These are phyloP conservation scores for Trichophyton schoenleinii DNA, from an alignment of 2,329 filamentous ascomycete genomes.

Conservation along the genomic window DNA sequence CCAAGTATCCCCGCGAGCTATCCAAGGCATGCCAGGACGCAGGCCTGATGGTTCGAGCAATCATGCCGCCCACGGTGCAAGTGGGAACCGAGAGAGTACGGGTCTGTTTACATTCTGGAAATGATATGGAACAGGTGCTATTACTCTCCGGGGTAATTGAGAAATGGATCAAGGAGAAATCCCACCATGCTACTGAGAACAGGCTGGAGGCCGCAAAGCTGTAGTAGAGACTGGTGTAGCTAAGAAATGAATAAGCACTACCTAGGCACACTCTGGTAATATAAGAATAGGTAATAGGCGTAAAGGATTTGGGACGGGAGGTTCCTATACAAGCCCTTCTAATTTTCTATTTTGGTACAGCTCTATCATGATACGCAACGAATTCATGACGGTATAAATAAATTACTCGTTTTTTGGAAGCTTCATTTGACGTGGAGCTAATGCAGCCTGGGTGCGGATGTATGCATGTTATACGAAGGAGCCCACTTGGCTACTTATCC, in stretches of 20 bases:
- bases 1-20: slow-evolving; percentile 44
- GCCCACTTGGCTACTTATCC: not conserved
- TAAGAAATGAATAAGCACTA: not conserved
- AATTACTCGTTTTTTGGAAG: not conserved
- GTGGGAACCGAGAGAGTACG: slow-evolving; percentile 50
- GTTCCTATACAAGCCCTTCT: not conserved
- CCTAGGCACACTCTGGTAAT: not conserved
- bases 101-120: slow-evolving; percentile 56
- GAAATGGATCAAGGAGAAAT: slow-evolving; percentile 8
- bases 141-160: slow-evolving; percentile 30
- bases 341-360: not conserved
- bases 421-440: not conserved
- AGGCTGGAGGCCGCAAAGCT: not conserved
- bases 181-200: not conserved
- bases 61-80: slow-evolving; percentile 57
- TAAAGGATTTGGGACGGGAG: not conserved
- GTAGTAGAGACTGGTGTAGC: not conserved
- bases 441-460: not conserved
- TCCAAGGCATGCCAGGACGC: slow-evolving; percentile 47
- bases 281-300: not conserved
- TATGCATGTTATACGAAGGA: not conserved
- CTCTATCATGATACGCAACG: not conserved
- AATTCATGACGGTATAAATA: not conserved
- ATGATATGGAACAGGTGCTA: slow-evolving; percentile 46
- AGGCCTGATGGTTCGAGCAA: slow-evolving; percentile 51